Conservation (phyloP, 164 flowering plant species). For the Vitis rotundifolia region DNA sequence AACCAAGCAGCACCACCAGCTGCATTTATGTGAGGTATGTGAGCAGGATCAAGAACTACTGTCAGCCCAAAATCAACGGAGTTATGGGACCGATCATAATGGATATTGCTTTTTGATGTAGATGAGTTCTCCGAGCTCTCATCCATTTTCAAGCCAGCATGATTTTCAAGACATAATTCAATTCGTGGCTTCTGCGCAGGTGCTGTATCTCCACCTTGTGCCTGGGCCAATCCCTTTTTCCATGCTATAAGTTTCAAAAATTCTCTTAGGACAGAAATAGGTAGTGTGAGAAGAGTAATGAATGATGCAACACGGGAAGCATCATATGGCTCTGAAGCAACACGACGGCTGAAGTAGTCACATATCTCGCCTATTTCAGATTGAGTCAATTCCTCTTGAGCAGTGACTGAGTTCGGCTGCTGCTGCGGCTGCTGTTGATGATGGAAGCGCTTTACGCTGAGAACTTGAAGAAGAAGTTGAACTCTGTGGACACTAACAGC, state of each 20-base stretch:
- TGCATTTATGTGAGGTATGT: constrained; percentile 84
- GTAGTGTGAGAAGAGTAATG: constrained; percentile 92
- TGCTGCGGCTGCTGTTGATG: constrained; percentile 86
- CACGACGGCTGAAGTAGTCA: constrained; percentile 97
- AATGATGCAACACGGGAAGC: constrained; percentile 99
- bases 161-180: constrained; percentile 92
- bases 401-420: constrained; percentile 51
- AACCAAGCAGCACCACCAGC: constrained; percentile 99
- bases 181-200: constrained; percentile 83
- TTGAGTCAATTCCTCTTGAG: constrained; percentile 81
- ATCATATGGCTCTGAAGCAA: constrained; percentile 98
- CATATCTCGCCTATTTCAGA: constrained; percentile 90
- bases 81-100: constrained; percentile 75
- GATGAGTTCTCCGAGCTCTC: constrained; percentile 48
- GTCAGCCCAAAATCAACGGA: constrained; percentile 91
- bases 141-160: constrained; percentile 51
- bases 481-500: constrained; percentile 98
- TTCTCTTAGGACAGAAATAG: constrained; percentile 88
- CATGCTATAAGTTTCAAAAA: constrained; percentile 95
- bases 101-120: constrained; percentile 83
- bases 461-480: constrained; percentile 94
- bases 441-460: constrained; percentile 92
- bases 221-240: constrained; percentile 85
- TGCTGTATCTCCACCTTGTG: constrained; percentile 75
- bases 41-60: constrained; percentile 88